Evolutionary conservation across 192 early-diverging fungal genomes (phyloP), one percentile per base, ranked within the genome.

Genomic region (Coemansia sp.): DNA sequence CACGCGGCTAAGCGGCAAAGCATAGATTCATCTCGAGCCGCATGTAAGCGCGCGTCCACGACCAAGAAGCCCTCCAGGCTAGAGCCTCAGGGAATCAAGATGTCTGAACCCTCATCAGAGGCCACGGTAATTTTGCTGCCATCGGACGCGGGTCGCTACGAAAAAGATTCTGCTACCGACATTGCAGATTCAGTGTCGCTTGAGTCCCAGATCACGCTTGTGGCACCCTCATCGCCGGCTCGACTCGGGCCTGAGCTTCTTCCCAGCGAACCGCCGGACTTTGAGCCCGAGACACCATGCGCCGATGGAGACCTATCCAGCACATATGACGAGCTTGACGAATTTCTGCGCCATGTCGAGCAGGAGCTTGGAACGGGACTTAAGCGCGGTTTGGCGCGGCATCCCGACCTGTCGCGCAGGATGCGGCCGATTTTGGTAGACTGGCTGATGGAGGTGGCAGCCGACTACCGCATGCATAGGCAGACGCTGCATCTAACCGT

Each of bases 391-490:
- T 60, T 81, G 50, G 23, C 56, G n/a, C 57, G 73, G 23, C 83
- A 84, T 31, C 66, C 77, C 23, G 71, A 74, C 60, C 73, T 84
- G 53, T 74, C 76, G 8, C 62, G 49, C 3, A 54, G 73, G 44
- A 82, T 84, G 81, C 81, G 83, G 49, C 81, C 83, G 12, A 82
- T 84, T 54, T 71, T 84, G 10, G 71, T 84, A 3, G 83, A 84
- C 62, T 84, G 83, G 83, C 72, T 84, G 49, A 66, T 79, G 62
- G 83, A 84, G 64, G 80, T 82, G 5, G 76, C 70, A 2, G 68
- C 80, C 8, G 80, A 84, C 64, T 80, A 76, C 60, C 73, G 74
- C 56, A 68, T 79, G 65, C 74, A 83, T 58, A 58, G 82, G 14
- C 64, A 80, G 58, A 83, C 82, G 21, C 60, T 83, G 19, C 78